phyloP scores from a whole-genome alignment of 2,329 filamentous ascomycete genomes.

The Phyllosticta capitalensis region DNA sequence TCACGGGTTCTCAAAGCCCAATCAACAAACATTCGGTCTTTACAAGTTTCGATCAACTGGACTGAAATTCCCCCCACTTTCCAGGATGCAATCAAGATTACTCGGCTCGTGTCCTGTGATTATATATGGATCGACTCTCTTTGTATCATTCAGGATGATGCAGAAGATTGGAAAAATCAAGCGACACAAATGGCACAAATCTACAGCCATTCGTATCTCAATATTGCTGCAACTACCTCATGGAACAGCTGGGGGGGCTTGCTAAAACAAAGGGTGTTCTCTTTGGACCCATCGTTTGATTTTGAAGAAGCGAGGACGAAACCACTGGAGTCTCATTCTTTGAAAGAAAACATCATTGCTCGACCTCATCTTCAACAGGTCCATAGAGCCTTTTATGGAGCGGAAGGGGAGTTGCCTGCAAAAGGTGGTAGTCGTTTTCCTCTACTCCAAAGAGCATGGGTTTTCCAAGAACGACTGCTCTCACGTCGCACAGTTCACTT shows the following conservation, averaged over 20 bases:
- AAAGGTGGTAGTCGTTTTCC: not conserved
- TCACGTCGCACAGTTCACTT: not conserved
- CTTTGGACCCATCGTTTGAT: not conserved
- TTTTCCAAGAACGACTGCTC: slow-evolving; percentile 6
- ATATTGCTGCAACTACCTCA: slow-evolving; percentile 4
- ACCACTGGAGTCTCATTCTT: not conserved
- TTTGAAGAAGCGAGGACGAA: not conserved
- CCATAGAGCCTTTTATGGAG: not conserved
- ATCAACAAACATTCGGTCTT: too few species aligned
- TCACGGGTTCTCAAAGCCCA: not conserved
- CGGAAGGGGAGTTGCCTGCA: too few species aligned
- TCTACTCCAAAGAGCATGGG: slow-evolving; percentile 1
- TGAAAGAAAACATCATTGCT: not conserved
- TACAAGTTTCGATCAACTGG: too few species aligned
- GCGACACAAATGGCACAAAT: slow-evolving; percentile 4
- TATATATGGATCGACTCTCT: too few species aligned
- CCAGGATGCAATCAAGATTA: too few species aligned
- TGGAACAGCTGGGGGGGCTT: not conserved
- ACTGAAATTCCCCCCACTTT: too few species aligned
- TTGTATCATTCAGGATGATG: slow-evolving; percentile 5
- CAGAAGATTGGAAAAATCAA: slow-evolving; percentile 2
- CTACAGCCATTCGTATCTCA: slow-evolving; percentile 7
- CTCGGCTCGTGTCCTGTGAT: too few species aligned
- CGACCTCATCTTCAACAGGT: not conserved
- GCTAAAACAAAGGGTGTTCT: not conserved